Evolutionary conservation across 2,329 filamentous ascomycete species (phyloP).

Genomic region (Chaetomiaceae sp.): DNA sequence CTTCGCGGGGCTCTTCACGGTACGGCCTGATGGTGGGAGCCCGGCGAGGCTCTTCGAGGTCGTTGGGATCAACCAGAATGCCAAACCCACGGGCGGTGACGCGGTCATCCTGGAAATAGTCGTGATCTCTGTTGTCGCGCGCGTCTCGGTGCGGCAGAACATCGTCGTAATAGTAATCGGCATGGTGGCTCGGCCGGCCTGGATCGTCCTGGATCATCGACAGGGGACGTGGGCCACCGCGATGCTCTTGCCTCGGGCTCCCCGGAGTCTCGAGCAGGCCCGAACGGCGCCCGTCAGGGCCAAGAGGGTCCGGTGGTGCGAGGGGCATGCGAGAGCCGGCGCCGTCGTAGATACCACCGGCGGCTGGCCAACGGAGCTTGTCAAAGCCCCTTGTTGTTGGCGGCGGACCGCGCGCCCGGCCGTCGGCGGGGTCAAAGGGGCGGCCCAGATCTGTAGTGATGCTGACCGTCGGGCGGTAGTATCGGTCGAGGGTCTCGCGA

Average conservation of each 20-base stretch:
- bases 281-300: slow-evolving; percentile 34
- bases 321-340: slow-evolving; percentile 44
- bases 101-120: slow-evolving; percentile 43
- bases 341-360: slow-evolving; percentile 42
- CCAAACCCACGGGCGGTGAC: slow-evolving; percentile 48
- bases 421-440: slow-evolving; percentile 35
- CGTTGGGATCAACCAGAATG: slow-evolving; percentile 41
- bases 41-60: slow-evolving; percentile 29
- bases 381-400: slow-evolving; percentile 67
- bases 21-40: slow-evolving; percentile 31
- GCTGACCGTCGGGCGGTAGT: slow-evolving; percentile 52
- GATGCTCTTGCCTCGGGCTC: slow-evolving; percentile 33
- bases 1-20: slow-evolving; percentile 42
- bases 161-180: slow-evolving; percentile 49
- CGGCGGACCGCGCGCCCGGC: slow-evolving; percentile 51
- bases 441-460: slow-evolving; percentile 45
- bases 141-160: slow-evolving; percentile 40
- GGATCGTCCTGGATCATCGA: slow-evolving; percentile 50
- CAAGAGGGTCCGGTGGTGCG: slow-evolving; percentile 39
- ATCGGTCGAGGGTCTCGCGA: slow-evolving; percentile 53
- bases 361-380: slow-evolving; percentile 50
- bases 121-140: slow-evolving; percentile 39
- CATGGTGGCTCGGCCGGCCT: slow-evolving; percentile 39
- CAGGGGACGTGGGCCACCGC: slow-evolving; percentile 38
- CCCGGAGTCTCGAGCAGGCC: slow-evolving; percentile 32